These are phyloP conservation scores for Nicotiana obtusifolia DNA, from an alignment of 257 asterid species.

Conservation along the genomic window DNA sequence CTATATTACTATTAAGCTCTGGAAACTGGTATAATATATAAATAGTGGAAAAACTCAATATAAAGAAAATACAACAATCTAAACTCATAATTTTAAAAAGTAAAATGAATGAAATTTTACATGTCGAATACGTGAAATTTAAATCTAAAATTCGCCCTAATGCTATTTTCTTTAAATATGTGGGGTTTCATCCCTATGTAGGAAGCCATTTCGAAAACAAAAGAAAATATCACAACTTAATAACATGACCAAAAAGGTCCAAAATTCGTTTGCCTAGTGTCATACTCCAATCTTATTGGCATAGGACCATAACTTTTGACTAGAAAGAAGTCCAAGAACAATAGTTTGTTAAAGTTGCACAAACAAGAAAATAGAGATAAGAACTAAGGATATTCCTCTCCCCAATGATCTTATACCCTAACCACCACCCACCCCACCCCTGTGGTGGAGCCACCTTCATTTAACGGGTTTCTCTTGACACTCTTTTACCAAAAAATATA, in stretches of 20 bases:
- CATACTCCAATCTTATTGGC: neutral
- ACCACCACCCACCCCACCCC: too few species aligned
- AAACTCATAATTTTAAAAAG: too few species aligned
- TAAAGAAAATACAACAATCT: too few species aligned
- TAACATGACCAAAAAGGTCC: neutral
- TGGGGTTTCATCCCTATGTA: neutral
- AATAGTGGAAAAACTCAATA: neutral
- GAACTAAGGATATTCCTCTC: conserved; percentile 26
- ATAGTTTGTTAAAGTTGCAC: conserved; percentile 51
- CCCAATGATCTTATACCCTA: neutral
- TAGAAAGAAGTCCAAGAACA: conserved; percentile 11
- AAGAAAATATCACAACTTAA: neutral
- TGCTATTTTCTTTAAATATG: neutral
- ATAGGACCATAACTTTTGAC: conserved; percentile 14
- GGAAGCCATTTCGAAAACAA: neutral
- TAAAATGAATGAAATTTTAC: neutral
- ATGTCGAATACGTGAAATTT: neutral
- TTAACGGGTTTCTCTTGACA: too few species aligned
- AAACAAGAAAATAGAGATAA: neutral
- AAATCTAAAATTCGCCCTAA: neutral
- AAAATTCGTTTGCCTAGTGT: neutral
- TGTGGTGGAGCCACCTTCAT: too few species aligned
- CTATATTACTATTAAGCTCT: neutral
- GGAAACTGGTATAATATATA: neutral
- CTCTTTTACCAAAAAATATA: too few species aligned